These are phyloP conservation scores for Metarhizium guizhouense DNA, from an alignment of 2,329 filamentous ascomycete genomes.

Conservation along the genomic window DNA sequence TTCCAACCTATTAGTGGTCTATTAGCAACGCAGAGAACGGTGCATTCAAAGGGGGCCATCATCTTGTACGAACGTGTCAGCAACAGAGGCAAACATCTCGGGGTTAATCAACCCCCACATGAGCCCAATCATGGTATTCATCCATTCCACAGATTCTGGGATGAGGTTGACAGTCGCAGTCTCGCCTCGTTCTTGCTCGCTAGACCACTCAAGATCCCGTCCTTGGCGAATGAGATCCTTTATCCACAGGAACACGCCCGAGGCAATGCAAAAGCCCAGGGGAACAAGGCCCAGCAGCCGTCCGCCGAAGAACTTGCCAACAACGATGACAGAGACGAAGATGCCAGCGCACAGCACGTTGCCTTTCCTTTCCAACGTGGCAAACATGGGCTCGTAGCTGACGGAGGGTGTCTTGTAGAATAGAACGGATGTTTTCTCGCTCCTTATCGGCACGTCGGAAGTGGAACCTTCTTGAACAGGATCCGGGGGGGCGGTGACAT, in stretches of 20 bases:
- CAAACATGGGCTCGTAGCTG: constrained; percentile 84
- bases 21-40: not conserved
- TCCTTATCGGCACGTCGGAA: constrained; percentile 89
- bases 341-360: constrained; percentile 61
- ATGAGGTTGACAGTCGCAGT: constrained; percentile 82
- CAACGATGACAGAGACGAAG: constrained; percentile 62
- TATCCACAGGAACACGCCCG: constrained; percentile 80
- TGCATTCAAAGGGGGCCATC: not conserved
- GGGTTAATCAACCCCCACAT: constrained; percentile 91
- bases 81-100: constrained; percentile 85
- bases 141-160: constrained; percentile 90
- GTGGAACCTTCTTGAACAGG: constrained; percentile 74
- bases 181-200: constrained; percentile 75
- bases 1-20: constrained; percentile 18
- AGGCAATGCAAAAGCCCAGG: constrained; percentile 60
- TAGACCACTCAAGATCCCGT: constrained; percentile 77
- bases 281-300: constrained; percentile 68
- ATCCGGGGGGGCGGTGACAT: constrained; percentile 84
- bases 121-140: constrained; percentile 79
- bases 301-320: constrained; percentile 74
- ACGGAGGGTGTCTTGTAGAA: constrained; percentile 91
- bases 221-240: constrained; percentile 80
- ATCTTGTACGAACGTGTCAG: constrained; percentile 55
- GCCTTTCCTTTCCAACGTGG: constrained; percentile 64
- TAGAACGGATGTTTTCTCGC: constrained; percentile 91